Base-by-base conservation (phyloP, 2,329 filamentous ascomycete species). In the Botrytis fabae region DNA sequence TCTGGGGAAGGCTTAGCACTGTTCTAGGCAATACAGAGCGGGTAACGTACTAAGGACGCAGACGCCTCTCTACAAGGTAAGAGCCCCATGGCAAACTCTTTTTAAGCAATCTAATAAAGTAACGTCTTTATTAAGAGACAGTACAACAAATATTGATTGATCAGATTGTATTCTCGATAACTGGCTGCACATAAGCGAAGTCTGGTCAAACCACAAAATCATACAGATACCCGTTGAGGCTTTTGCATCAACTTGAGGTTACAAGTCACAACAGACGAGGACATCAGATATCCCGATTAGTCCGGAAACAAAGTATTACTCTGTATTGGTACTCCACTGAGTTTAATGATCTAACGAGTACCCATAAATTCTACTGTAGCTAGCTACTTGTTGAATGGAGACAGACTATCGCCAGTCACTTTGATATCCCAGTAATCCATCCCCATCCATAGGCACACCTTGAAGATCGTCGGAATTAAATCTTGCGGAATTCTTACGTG, bases 1-100 rank as follows among this genome's bases (percentile, higher is more conserved):
- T 70, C 54, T 70, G 68, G 68, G 68, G 40, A 70, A 70, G 68
- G 57, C 54, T 70, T 46, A 48, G 42, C 40, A 48, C 16, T 62
- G n/a, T 40, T 40, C 28, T 40, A 28, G 25, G 46, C 35, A 68
- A 44, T 68, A 22, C 35, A 51, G 16, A 48, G 44, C 28, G 62
- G 28, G 48, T 65, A 57, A 25, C 46, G 28, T 44, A 32, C n/a
- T 35, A 48, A 69, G 38, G 12, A 60, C 51, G 46, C 51, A 42
- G 42, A 44, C 51, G 38, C 48, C n/a, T 38, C 32, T 48, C 44
- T 40, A 28, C 46, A 69, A 22, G 46, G 66, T 8, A 59, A 51
- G 10, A 51, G 7, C 48, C 48, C 48, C 48, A 25, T 22, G n/a
- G 35, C 9, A 32, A 28, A 57, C 48, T 57, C 51, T 57, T 57